A percentile compares a stretch with the other conserved stretches of the same genome.
Evolutionary conservation across 2,329 filamentous ascomycete genomes (phyloP).

Genomic region (Ceratocystis cubensis): DNA sequence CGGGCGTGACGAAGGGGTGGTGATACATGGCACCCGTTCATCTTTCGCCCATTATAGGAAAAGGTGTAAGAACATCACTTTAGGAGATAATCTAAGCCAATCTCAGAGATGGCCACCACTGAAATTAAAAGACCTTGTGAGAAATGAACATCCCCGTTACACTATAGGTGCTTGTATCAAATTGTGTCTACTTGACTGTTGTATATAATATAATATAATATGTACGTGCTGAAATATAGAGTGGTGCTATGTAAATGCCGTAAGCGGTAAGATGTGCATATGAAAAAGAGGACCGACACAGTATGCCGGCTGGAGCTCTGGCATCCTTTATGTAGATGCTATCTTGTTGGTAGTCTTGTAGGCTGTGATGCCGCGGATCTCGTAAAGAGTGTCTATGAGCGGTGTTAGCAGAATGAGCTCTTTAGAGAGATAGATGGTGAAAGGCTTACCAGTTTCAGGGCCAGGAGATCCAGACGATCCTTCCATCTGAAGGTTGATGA

Average conservation of each 20-base stretch:
- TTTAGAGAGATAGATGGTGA: not conserved
- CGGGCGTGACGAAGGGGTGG: too few species aligned
- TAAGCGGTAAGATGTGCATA: too few species aligned
- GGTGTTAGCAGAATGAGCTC: not conserved
- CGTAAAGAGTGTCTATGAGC: conserved; percentile 10
- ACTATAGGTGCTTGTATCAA: too few species aligned
- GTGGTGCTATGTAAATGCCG: not conserved
- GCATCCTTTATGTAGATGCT: not conserved
- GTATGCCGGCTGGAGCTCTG: not conserved
- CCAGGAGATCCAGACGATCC: conserved; percentile 34
- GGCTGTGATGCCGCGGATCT: conserved; percentile 12
- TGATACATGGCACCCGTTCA: too few species aligned
- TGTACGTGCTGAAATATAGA: not conserved
- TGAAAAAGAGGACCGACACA: not conserved
- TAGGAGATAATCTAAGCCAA: too few species aligned
- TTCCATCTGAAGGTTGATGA: conserved; percentile 37
- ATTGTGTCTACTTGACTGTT: not conserved
- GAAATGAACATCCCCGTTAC: too few species aligned
- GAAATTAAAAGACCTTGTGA: too few species aligned
- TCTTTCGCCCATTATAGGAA: too few species aligned
- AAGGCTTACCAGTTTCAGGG: conserved; percentile 24
- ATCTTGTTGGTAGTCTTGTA: not conserved
- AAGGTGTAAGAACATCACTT: too few species aligned
- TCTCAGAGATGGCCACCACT: too few species aligned
- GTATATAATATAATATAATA: not conserved